phyloP scores from a whole-genome alignment of 495 filamentous ascomycete genomes.

The Hypoxylon crocopeplum region DNA sequence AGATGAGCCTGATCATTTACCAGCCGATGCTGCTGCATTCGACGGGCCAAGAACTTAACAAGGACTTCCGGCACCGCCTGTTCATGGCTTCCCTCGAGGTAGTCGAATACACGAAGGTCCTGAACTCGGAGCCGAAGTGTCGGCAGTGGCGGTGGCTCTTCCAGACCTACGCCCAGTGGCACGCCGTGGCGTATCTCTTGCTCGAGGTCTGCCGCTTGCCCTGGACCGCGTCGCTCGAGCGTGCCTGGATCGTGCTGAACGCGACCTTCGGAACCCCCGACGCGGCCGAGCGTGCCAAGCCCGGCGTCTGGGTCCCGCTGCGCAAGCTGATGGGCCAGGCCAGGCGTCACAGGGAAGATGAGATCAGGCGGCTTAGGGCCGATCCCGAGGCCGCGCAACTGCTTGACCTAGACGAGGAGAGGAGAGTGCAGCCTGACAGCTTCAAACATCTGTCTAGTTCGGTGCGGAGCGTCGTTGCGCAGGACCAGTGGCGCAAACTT shows the following conservation, averaged over 20 bases:
- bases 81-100: slow-evolving; percentile 78
- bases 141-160: slow-evolving; percentile 83
- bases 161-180: slow-evolving; percentile 81
- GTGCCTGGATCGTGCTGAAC: slow-evolving; percentile 81
- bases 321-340: slow-evolving; percentile 75
- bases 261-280: slow-evolving; percentile 62
- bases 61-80: slow-evolving; percentile 71
- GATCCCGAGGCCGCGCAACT: slow-evolving; percentile 50
- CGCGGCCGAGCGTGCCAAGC: slow-evolving; percentile 59
- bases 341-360: slow-evolving; percentile 57
- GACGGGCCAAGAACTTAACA: slow-evolving; percentile 52
- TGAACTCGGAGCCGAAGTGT: slow-evolving; percentile 66
- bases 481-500: slow-evolving; percentile 54
- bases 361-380: slow-evolving; percentile 50
- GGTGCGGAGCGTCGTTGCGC: slow-evolving; percentile 44
- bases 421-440: slow-evolving; percentile 40
- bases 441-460: slow-evolving; percentile 49
- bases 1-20: slow-evolving; percentile 59
- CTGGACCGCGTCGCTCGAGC: slow-evolving; percentile 69
- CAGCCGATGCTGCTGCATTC: slow-evolving; percentile 57
- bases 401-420: slow-evolving; percentile 50
- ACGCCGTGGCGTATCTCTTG: slow-evolving; percentile 77
- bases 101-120: slow-evolving; percentile 71
- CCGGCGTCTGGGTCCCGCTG: slow-evolving; percentile 77
- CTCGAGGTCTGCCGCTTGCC: slow-evolving; percentile 79